phyloP scores from a whole-genome alignment of 306 rosid genomes.

The Ochetophila trinervis region DNA sequence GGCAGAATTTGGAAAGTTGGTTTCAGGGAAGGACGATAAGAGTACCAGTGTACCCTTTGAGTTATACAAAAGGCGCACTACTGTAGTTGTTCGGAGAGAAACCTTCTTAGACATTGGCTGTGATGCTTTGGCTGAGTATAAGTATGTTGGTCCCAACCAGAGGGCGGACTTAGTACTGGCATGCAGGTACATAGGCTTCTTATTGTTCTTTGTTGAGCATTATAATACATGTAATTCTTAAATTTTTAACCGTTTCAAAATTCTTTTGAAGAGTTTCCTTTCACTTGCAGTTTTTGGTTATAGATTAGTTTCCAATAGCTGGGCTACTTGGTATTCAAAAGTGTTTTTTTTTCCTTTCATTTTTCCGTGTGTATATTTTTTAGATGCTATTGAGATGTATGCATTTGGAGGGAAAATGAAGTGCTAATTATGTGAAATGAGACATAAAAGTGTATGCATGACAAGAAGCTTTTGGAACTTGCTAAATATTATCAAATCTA shows the following conservation, averaged over 20 bases:
- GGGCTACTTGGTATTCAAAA: too few species aligned
- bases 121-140: conserved; percentile 77
- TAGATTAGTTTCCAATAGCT: too few species aligned
- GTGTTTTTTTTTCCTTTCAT: too few species aligned
- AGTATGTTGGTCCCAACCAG: conserved; percentile 90
- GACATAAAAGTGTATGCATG: not conserved
- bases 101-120: conserved; percentile 71
- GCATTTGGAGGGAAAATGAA: not conserved
- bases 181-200: conserved; percentile 61
- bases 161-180: conserved; percentile 78
- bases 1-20: conserved; percentile 30
- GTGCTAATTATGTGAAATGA: not conserved
- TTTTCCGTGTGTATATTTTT: not conserved
- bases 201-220: conserved; percentile 13
- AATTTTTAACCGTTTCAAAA: not conserved
- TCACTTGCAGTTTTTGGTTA: not conserved
- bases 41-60: conserved; percentile 63
- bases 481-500: not conserved
- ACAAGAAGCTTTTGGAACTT: not conserved
- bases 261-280: not conserved
- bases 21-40: conserved; percentile 35
- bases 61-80: conserved; percentile 74
- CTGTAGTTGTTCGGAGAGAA: conserved; percentile 61
- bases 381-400: not conserved
- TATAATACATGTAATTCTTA: not conserved